Percentiles rank a stretch among this genome's conserved stretches.
phyloP scores from a whole-genome alignment of 1,284 basidiomycete genomes.

The Ceratobasidium sp. region DNA sequence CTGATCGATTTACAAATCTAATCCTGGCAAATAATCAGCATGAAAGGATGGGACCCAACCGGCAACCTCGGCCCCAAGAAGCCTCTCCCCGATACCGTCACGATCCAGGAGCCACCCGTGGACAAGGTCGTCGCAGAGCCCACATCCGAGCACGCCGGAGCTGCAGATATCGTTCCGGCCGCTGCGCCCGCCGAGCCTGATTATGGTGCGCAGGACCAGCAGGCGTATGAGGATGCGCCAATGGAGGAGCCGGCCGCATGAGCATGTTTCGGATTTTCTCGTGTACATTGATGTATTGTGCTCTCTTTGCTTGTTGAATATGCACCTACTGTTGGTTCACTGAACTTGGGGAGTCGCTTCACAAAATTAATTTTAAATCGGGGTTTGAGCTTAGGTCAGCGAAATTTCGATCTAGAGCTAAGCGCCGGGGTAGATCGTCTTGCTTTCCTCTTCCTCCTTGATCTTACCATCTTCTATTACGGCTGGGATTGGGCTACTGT shows the following conservation, averaged over 20 bases:
- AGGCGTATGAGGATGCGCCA: conserved; percentile 37
- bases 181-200: conserved; percentile 22
- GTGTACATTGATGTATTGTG: conserved; percentile 36
- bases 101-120: conserved; percentile 85
- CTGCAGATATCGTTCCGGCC: not conserved
- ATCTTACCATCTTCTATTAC: not conserved
- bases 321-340: conserved; percentile 12
- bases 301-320: conserved; percentile 18
- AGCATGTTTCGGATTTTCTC: conserved; percentile 6
- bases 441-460: conserved; percentile 1
- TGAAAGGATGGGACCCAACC: conserved; percentile 97
- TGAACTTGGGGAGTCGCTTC: not conserved
- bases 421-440: not conserved
- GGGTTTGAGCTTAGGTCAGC: conserved; percentile 17
- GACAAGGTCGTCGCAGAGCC: conserved; percentile 86
- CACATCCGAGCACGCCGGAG: conserved; percentile 72
- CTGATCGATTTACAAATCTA: no score
- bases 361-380: not conserved
- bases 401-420: conserved; percentile 25
- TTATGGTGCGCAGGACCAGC: conserved; percentile 27
- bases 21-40: conserved; percentile 66
- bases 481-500: not conserved
- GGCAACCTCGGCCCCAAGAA: conserved; percentile 90
- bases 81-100: conserved; percentile 96
- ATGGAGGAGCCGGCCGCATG: conserved; percentile 12